These are phyloP conservation scores for Glebionis coronaria DNA, from an alignment of 129 eudicot species.

Conservation along the genomic window DNA sequence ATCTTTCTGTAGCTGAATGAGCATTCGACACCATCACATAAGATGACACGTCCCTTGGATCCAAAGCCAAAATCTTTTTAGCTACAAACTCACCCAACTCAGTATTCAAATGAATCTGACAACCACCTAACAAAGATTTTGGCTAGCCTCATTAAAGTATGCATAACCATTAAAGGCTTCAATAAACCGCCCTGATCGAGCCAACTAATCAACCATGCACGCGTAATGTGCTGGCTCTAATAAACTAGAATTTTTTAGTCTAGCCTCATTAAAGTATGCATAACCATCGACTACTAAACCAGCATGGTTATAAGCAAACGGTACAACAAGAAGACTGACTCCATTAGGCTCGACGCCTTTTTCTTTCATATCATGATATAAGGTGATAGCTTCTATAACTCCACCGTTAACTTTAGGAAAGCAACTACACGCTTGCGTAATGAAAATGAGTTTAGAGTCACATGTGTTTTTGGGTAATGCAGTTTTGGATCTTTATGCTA, in stretches of 20 bases:
- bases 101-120: no score
- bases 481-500: constrained; percentile 49
- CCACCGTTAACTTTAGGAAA: constrained; percentile 50
- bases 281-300: no score
- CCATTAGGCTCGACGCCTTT: constrained; percentile 41
- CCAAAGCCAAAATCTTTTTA: no score
- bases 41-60: no score
- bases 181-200: constrained; percentile 62
- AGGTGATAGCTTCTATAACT: constrained; percentile 40
- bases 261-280: no score
- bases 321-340: constrained; percentile 63
- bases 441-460: constrained; percentile 37
- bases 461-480: constrained; percentile 67
- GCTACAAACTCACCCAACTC: no score
- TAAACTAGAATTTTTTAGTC: no score
- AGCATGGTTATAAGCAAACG: no score
- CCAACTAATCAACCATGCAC: constrained; percentile 67
- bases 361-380: constrained; percentile 38
- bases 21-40: no score
- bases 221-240: no score
- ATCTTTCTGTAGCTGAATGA: constrained; percentile 67
- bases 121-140: no score
- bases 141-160: no score
- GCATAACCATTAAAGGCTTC: constrained; percentile 81
- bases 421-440: constrained; percentile 52